phyloP scores from a whole-genome alignment of 129 eudicot genomes.

The Pulicaria dysenterica region DNA sequence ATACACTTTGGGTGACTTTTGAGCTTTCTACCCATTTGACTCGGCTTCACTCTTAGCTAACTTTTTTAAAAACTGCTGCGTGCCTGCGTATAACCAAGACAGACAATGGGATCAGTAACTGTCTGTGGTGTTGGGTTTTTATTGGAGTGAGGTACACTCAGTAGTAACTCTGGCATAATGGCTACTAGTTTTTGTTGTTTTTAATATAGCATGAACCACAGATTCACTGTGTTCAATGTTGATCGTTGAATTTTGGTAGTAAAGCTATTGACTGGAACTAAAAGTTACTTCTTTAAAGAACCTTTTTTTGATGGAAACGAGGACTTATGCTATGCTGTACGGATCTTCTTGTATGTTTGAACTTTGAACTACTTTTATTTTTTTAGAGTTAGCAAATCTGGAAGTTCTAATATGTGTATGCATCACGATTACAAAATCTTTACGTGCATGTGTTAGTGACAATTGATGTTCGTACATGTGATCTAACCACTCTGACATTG shows the following conservation, averaged over 20 bases:
- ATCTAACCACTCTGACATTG: conserved; percentile 4
- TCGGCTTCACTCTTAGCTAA: background rate
- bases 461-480: background rate
- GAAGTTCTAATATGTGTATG: no score
- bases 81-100: no score
- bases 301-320: background rate
- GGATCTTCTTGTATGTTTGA: no score
- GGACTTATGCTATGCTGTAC: background rate
- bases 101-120: no score
- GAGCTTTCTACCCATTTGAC: conserved; percentile 1
- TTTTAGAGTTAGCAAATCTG: no score
- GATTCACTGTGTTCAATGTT: background rate
- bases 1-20: background rate
- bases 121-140: no score
- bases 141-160: no score
- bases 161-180: no score
- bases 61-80: background rate
- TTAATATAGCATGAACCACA: conserved; percentile 1
- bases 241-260: background rate
- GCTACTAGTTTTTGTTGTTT: background rate
- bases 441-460: background rate
- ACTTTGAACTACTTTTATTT: no score
- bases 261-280: background rate
- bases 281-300: background rate
- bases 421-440: background rate